Evolutionary conservation across 2,329 filamentous ascomycete species (phyloP).

Genomic region (Neophaeococcomyces mojaviensis): DNA sequence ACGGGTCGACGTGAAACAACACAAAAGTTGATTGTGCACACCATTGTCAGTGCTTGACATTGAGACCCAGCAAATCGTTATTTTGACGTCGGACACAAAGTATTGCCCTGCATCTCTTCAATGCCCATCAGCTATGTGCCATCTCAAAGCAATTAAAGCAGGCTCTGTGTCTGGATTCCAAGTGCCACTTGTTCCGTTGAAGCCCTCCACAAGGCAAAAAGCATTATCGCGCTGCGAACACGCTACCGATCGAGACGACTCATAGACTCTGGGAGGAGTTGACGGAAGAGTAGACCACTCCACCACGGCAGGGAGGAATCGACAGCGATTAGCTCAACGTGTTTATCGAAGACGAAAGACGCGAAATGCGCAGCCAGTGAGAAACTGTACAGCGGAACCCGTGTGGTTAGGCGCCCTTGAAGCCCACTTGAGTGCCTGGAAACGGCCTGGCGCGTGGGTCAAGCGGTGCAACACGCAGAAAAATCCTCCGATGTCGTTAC

Average conservation of each 20-base stretch:
- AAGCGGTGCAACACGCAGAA: slow-evolving; percentile 3
- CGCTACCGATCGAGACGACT: not conserved
- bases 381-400: not conserved
- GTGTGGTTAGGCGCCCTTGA: slow-evolving; percentile 6
- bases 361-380: slow-evolving; percentile 7
- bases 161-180: too few species aligned
- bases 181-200: too few species aligned
- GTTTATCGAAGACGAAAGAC: slow-evolving; percentile 3
- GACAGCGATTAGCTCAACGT: slow-evolving; percentile 1
- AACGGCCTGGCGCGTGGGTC: slow-evolving; percentile 2
- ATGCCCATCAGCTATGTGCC: too few species aligned
- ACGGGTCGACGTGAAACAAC: slow-evolving; percentile 7
- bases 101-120: not conserved
- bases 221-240: not conserved
- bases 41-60: slow-evolving; percentile 1
- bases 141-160: too few species aligned
- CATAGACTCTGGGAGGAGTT: not conserved
- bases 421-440: slow-evolving; percentile 1
- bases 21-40: slow-evolving; percentile 4
- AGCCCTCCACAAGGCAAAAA: not conserved
- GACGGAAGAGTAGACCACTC: not conserved
- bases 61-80: slow-evolving; percentile 1
- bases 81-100: slow-evolving; percentile 2
- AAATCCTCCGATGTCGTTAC: slow-evolving; percentile 9
- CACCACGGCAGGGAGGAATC: slow-evolving; percentile 1